Conservation (phyloP, 495 filamentous ascomycete species). For the Penicillium bialowiezense region DNA sequence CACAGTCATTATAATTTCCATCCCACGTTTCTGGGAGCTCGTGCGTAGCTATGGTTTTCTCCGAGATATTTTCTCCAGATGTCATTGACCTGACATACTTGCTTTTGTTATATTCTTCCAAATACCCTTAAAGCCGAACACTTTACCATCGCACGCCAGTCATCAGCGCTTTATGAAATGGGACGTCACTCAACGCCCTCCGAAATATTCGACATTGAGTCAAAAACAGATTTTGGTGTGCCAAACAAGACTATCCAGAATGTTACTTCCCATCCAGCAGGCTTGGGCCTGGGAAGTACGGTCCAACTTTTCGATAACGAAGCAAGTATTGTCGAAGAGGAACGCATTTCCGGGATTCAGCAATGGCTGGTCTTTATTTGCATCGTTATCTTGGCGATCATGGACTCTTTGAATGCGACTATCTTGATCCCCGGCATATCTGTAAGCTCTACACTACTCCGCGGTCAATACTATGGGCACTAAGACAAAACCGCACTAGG, state of each 20-base stretch:
- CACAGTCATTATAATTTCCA: neutral
- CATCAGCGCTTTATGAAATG: constrained; percentile 10
- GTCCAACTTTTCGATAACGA: constrained; percentile 22
- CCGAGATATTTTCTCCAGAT: neutral
- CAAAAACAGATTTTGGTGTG: constrained; percentile 14
- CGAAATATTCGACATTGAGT: constrained; percentile 17
- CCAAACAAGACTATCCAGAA: constrained; percentile 18
- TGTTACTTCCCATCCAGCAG: constrained; percentile 8
- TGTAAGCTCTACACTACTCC: constrained; percentile 7
- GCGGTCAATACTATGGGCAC: constrained; percentile 7
- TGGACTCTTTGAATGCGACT: constrained; percentile 40
- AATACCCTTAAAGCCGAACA: neutral
- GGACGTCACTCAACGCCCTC: constrained; percentile 7
- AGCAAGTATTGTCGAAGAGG: constrained; percentile 5
- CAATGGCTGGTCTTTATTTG: constrained; percentile 36
- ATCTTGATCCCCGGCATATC: constrained; percentile 31
- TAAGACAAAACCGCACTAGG: constrained; percentile 14
- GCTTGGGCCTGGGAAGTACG: constrained; percentile 12
- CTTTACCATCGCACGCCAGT: neutral
- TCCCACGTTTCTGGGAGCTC: neutral
- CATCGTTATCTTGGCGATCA: constrained; percentile 33
- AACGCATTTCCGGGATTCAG: constrained; percentile 25
- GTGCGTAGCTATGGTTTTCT: constrained; percentile 3
- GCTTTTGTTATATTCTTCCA: neutral
- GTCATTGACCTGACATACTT: neutral